phyloP scores from a whole-genome alignment of 1,284 basidiomycete species.

The Agaricales sp. region DNA sequence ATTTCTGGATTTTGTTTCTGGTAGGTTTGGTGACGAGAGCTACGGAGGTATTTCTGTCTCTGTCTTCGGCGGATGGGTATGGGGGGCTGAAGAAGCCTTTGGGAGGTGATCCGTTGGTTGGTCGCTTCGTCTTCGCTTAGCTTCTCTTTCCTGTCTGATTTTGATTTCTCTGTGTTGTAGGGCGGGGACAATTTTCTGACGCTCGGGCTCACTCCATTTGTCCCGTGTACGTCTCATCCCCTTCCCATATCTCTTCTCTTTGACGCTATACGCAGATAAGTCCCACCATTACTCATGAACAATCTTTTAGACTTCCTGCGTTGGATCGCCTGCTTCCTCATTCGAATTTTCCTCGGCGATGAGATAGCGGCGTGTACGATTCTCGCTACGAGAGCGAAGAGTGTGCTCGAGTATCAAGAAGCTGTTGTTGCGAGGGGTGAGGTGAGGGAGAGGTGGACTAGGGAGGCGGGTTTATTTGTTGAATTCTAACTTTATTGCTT shows the following conservation, averaged over 20 bases:
- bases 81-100: slow-evolving; percentile 57
- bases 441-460: slow-evolving; percentile 42
- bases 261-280: no score
- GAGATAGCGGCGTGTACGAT: slow-evolving; percentile 38
- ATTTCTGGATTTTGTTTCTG: slow-evolving; percentile 5
- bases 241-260: no score
- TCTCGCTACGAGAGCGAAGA: slow-evolving; percentile 35
- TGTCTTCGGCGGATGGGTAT: slow-evolving; percentile 74
- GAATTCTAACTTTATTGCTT: neutral
- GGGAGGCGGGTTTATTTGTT: slow-evolving; percentile 30
- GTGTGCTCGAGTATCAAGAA: slow-evolving; percentile 44
- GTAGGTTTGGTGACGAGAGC: slow-evolving; percentile 24
- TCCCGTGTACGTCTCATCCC: neutral
- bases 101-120: slow-evolving; percentile 59
- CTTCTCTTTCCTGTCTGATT: no score
- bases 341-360: slow-evolving; percentile 45
- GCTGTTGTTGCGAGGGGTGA: slow-evolving; percentile 40
- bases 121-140: slow-evolving; percentile 33
- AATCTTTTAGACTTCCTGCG: slow-evolving; percentile 46
- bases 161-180: slow-evolving; percentile 2
- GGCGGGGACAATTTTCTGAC: neutral
- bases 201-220: neutral
- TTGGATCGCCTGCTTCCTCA: slow-evolving; percentile 32
- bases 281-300: neutral
- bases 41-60: slow-evolving; percentile 49